Evolutionary conservation across 2,329 filamentous ascomycete genomes (phyloP).

Genomic region (Penicillium decumbens): DNA sequence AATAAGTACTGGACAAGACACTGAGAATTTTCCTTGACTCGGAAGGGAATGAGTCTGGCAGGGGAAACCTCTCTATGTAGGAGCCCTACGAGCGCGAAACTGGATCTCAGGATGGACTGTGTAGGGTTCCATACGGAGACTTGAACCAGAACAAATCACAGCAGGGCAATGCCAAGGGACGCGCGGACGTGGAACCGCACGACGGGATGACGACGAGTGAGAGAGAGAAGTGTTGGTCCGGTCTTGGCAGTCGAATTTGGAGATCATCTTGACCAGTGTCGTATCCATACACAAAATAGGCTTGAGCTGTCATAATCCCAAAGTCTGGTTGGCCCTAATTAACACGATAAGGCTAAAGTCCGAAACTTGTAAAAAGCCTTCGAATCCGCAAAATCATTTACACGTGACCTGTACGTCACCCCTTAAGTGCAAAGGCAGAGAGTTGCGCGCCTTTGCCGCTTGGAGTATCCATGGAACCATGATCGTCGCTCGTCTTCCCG

Average conservation of each 20-base stretch:
- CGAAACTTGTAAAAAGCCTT: not conserved
- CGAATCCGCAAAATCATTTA: not conserved
- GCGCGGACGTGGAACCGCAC: conserved; percentile 22
- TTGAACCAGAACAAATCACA: not conserved
- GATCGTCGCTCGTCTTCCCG: conserved; percentile 16
- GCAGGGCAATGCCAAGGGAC: conserved; percentile 8
- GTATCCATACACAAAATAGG: too few relatives aligned
- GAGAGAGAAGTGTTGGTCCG: not conserved
- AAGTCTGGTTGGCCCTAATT: not conserved
- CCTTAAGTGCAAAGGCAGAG: conserved; percentile 2
- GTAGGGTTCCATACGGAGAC: too few relatives aligned
- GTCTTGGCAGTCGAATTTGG: conserved; percentile 16
- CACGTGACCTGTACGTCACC: conserved; percentile 14
- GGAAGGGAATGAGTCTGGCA: not conserved
- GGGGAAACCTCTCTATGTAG: too few relatives aligned
- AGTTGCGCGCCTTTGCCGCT: conserved; percentile 7
- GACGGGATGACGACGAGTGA: conserved; percentile 11
- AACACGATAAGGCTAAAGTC: not conserved
- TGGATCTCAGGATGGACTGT: not conserved
- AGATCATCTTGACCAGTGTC: too few relatives aligned
- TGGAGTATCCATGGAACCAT: conserved; percentile 20
- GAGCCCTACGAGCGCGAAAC: not conserved
- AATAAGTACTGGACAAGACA: not conserved
- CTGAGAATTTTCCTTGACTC: not conserved
- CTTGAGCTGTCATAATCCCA: not conserved